Evolutionary conservation across 1,284 basidiomycete genomes (phyloP).

Genomic region (Laetiporus sulphureus): DNA sequence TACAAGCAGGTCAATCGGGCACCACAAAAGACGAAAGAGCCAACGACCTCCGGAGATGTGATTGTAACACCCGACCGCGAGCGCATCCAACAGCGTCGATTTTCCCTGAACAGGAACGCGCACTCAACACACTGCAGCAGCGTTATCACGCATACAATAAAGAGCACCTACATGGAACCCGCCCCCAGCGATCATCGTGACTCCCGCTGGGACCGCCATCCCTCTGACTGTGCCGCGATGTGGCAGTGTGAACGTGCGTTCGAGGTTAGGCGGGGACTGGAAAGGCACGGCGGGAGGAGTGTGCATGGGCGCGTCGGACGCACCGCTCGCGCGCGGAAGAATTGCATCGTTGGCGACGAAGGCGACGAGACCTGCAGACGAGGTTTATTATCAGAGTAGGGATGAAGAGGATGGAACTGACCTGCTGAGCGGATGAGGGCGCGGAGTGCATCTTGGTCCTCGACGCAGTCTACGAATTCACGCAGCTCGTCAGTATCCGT

Average conservation of each 20-base stretch:
- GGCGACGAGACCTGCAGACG: conserved; percentile 12
- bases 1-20: not conserved
- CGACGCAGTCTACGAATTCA: conserved; percentile 14
- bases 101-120: conserved; percentile 15
- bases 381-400: not conserved
- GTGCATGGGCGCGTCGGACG: conserved; percentile 14
- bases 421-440: conserved; percentile 6
- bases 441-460: conserved; percentile 16
- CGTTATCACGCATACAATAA: not conserved
- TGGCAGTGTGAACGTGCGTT: conserved; percentile 12
- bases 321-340: conserved; percentile 16
- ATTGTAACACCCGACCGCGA: conserved; percentile 19
- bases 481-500: conserved; percentile 9
- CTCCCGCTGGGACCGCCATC: conserved; percentile 15
- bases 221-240: conserved; percentile 13
- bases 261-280: conserved; percentile 12
- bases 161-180: conserved; percentile 17
- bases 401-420: not conserved
- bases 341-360: conserved; percentile 18
- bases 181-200: conserved; percentile 18
- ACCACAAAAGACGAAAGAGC: not conserved
- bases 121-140: not conserved
- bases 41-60: conserved; percentile 16
- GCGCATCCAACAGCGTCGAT: conserved; percentile 17
- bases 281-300: conserved; percentile 11